Evolutionary conservation across 2,329 filamentous ascomycete genomes (phyloP).

Genomic region (Periconia sp.): DNA sequence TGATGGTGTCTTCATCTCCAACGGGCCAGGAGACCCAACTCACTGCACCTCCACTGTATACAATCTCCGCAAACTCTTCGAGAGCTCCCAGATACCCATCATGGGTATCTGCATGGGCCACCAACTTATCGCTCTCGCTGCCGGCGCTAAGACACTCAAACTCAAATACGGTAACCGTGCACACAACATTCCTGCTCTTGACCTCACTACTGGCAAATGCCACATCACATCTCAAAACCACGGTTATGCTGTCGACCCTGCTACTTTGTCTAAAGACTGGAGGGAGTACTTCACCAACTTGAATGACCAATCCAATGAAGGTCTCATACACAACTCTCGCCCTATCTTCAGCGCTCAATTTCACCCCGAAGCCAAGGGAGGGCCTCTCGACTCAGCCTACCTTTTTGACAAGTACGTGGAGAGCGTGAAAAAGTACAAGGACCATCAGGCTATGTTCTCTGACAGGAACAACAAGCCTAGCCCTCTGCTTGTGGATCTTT

Average conservation of each 20-base stretch:
- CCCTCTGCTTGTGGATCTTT: slow-evolving; percentile 83
- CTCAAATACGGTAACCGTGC: slow-evolving; percentile 99
- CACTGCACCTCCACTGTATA: slow-evolving; percentile 95
- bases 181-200: slow-evolving; percentile 95
- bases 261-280: slow-evolving; percentile 81
- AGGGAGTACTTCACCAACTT: slow-evolving; percentile 99
- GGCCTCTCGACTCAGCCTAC: slow-evolving; percentile 92
- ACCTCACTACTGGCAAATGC: slow-evolving; percentile 93
- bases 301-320: slow-evolving; percentile 97
- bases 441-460: slow-evolving; percentile 70
- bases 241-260: slow-evolving; percentile 89
- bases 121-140: slow-evolving; percentile 88
- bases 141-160: slow-evolving; percentile 89
- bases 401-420: slow-evolving; percentile 96
- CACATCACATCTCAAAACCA: slow-evolving; percentile 99
- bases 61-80: slow-evolving; percentile 88
- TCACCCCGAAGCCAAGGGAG: slow-evolving; percentile 97
- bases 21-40: slow-evolving; percentile 95
- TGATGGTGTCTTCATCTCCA: slow-evolving; percentile 98
- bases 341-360: slow-evolving; percentile 99
- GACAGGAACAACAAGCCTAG: slow-evolving; percentile 84
- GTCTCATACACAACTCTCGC: slow-evolving; percentile 91
- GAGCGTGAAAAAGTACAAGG: slow-evolving; percentile 87
- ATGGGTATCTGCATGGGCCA: slow-evolving; percentile 99
- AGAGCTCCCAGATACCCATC: slow-evolving; percentile 85